Evolutionary conservation across 805 yeast genomes (phyloP), one percentile per base, ranked within the genome.

Genomic region (Monosporozyma aerobia): DNA sequence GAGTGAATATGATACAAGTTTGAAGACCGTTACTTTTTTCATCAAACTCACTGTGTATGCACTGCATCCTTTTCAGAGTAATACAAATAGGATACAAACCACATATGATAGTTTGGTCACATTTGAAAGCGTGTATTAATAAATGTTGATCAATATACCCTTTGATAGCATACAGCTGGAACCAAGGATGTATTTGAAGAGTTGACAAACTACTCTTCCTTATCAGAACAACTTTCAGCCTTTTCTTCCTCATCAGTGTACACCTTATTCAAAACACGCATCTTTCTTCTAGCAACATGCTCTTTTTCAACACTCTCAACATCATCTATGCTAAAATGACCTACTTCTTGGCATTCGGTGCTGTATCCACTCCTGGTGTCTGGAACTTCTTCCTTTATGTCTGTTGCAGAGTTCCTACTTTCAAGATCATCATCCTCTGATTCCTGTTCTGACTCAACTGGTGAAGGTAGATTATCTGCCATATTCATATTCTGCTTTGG

Each of bases 221-320:
- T n/a, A 7, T 22, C 30, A 2, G 30, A 13, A 23, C 16, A 10
- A 22, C 13, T n/a, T 3, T 19, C 73, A 58, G 80, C 83, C 50
- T 67, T 78, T 22, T 32, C 27, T 25, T 30, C 30, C 6, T 44
- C 33, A 27, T 44, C 45, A 3, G 54, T 27, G 44, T 63, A 63
- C 6, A 56, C 58, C 51, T 63, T 64, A 40, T 63, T 63, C 29
- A 65, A 47, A n/a, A 65, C 47, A 40, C 69, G 53, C 50, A 63
- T 54, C 46, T 65, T 65, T 30, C 68, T 57, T 46, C 68, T 57
- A 5, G 61, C 55, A 13, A 59, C 51, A 48, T 59, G 58, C 39
- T 50, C 52, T 23, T 35, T 51, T 19, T 57, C 64, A 33, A 52
- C 58, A 11, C 50, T 51, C 13, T 48, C 53, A 14, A 51, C 29